A percentile compares a stretch with the other conserved stretches of the same genome.
phyloP scores from a whole-genome alignment of 1,284 basidiomycete species.

The Malassezia pachydermatis region DNA sequence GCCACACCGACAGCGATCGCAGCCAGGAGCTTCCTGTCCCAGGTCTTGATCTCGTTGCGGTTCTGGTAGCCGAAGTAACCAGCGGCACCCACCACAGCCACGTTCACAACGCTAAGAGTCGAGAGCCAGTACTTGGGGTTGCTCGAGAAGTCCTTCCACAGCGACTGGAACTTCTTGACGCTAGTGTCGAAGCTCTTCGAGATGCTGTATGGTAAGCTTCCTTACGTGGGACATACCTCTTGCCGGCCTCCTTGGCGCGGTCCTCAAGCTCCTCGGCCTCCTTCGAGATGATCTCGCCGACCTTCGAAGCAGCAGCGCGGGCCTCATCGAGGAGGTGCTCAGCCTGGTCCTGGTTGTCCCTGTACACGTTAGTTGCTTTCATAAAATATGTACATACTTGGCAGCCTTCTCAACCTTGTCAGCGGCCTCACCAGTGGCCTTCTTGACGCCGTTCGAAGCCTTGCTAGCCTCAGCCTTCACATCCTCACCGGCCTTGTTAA shows the following conservation, averaged over 20 bases:
- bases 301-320: conserved; percentile 16
- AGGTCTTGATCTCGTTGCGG: conserved; percentile 30
- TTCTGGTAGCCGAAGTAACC: conserved; percentile 43
- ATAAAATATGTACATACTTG: neutral
- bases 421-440: conserved; percentile 22
- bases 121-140: conserved; percentile 43
- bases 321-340: conserved; percentile 20
- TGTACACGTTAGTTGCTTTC: neutral
- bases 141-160: conserved; percentile 33
- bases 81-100: conserved; percentile 36
- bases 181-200: conserved; percentile 17
- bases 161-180: conserved; percentile 22
- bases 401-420: conserved; percentile 22
- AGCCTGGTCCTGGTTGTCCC: conserved; percentile 11
- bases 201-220: conserved; percentile 6
- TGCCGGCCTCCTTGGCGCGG: conserved; percentile 34
- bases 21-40: conserved; percentile 34
- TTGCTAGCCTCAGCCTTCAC: too few species aligned
- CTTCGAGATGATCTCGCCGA: conserved; percentile 18
- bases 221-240: conserved; percentile 19
- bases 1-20: conserved; percentile 35
- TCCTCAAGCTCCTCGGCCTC: conserved; percentile 26
- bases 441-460: conserved; percentile 25
- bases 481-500: conserved; percentile 16
- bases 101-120: conserved; percentile 41